These are phyloP conservation scores for Aureobasidium sp. DNA, from an alignment of 2,329 filamentous ascomycete species.

Conservation along the genomic window DNA sequence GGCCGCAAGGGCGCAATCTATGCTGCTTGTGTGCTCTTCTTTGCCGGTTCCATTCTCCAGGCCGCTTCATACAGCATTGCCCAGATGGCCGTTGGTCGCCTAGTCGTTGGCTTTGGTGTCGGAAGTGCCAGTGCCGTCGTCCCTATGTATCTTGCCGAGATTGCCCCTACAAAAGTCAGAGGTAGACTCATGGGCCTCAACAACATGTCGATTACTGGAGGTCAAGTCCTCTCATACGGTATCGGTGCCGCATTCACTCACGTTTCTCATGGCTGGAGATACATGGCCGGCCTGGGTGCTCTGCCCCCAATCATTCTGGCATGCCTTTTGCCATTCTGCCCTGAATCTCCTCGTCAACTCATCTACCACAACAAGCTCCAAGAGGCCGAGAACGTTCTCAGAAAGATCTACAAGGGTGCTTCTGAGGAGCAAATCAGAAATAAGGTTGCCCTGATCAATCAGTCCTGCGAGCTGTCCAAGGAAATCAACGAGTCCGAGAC, in stretches of 20 bases:
- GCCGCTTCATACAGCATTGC: conserved; percentile 28
- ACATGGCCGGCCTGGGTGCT: conserved; percentile 32
- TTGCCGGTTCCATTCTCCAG: conserved; percentile 32
- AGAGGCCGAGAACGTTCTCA: conserved; percentile 30
- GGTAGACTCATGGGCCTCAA: conserved; percentile 35
- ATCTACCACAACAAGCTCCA: conserved; percentile 32
- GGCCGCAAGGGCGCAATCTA: conserved; percentile 39
- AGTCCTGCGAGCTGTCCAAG: conserved; percentile 30
- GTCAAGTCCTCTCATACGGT: conserved; percentile 31
- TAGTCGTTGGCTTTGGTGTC: conserved; percentile 46
- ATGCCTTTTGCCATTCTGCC: conserved; percentile 30
- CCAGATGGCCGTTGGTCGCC: conserved; percentile 40
- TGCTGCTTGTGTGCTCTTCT: conserved; percentile 36
- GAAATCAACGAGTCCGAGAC: conserved; percentile 25
- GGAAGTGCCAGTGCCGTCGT: conserved; percentile 40
- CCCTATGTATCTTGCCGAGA: conserved; percentile 69
- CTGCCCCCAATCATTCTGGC: conserved; percentile 32
- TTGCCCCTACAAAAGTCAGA: conserved; percentile 57
- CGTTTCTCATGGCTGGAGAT: conserved; percentile 28
- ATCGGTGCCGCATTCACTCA: conserved; percentile 31
- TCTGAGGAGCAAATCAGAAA: conserved; percentile 21
- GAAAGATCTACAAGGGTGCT: conserved; percentile 30
- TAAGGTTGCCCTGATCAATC: conserved; percentile 23
- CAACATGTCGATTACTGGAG: conserved; percentile 30
- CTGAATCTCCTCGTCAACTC: conserved; percentile 33